Evolutionary conservation across 768 basidiomycete genomes (phyloP), one percentile per base, ranked within the genome.

Genomic region (Strobilomyces confusus): DNA sequence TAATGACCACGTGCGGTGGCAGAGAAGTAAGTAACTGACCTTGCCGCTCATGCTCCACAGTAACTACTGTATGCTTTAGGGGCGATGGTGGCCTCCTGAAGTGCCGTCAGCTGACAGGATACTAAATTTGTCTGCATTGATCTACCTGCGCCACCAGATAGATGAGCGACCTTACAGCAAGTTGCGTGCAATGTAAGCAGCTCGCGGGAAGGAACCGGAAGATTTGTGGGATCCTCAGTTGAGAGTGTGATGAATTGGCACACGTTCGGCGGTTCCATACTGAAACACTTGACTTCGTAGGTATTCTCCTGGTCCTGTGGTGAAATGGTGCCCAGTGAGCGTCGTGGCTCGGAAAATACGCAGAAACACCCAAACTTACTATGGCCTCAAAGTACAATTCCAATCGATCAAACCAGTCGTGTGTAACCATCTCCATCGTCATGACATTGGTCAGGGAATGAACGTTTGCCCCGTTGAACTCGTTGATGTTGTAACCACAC

Each of bases 61-160:
- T n/a, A n/a, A n/a, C n/a, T n/a, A n/a, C n/a, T n/a, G n/a, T n/a
- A n/a, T n/a, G n/a, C n/a, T n/a, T n/a, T n/a, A n/a, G n/a, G n/a
- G n/a, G n/a, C n/a, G n/a, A n/a, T n/a, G n/a, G n/a, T n/a, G n/a
- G n/a, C n/a, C n/a, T n/a, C n/a, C n/a, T n/a, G n/a, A n/a, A n/a
- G n/a, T n/a, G n/a, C n/a, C n/a, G n/a, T n/a, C n/a, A n/a, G n/a
- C n/a, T n/a, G n/a, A n/a, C n/a, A 37, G 15, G 15, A n/a, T 17
- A 5, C 15, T 37, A 5, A 37, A n/a, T 5, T 37, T 17, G 4
- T 37, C 36, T n/a, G 15, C 36, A 38, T 58, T 41, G 5, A 14
- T 64, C 63, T 4, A 62, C 63, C 51, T 12, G 43, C 32, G 0
- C 63, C 54, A 33, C 60, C 64, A 5, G 65, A 64, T 2, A 67